A percentile compares a stretch with the other conserved stretches of the same genome.
These are phyloP conservation scores for Tephrocybe sp. DNA, from an alignment of 768 basidiomycete species.

Conservation along the genomic window DNA sequence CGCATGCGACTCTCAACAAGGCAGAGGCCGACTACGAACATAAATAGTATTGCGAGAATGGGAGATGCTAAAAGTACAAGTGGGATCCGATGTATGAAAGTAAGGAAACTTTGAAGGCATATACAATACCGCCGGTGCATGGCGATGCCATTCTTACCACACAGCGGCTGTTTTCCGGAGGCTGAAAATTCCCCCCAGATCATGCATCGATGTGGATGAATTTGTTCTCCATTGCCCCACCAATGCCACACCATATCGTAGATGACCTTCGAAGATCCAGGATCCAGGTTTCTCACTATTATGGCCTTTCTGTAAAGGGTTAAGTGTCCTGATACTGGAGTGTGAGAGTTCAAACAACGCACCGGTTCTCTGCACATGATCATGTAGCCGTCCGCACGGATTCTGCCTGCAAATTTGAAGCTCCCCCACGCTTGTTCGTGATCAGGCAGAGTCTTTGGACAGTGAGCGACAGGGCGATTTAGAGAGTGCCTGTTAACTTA, in stretches of 20 bases:
- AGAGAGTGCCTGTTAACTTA: conserved; percentile 18
- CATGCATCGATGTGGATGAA: conserved; percentile 26
- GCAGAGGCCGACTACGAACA: too few relatives aligned
- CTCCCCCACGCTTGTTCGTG: conserved; percentile 69
- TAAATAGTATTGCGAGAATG: too few relatives aligned
- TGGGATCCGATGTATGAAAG: too few relatives aligned
- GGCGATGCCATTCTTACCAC: conserved; percentile 8
- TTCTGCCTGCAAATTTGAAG: conserved; percentile 58
- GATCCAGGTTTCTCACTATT: conserved; percentile 41
- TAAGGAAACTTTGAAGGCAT: too few relatives aligned
- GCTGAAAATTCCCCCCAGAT: conserved; percentile 57
- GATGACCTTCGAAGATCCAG: conserved; percentile 60
- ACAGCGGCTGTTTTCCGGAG: conserved; percentile 39
- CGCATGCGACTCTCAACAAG: too few relatives aligned
- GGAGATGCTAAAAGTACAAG: too few relatives aligned
- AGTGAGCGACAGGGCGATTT: not conserved
- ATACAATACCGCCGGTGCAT: too few relatives aligned
- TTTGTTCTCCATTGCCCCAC: conserved; percentile 56
- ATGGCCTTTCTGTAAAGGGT: conserved; percentile 36
- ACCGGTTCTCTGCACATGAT: conserved; percentile 64
- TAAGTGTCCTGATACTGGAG: conserved; percentile 3
- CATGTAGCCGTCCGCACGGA: conserved; percentile 60
- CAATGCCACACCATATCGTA: conserved; percentile 47
- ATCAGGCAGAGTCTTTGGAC: conserved; percentile 47
- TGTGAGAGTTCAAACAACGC: conserved; percentile 11